Percentiles rank a stretch among this genome's conserved stretches.
These are phyloP conservation scores for Testicularia cyperi DNA, from an alignment of 1,284 basidiomycete genomes.

Conservation along the genomic window DNA sequence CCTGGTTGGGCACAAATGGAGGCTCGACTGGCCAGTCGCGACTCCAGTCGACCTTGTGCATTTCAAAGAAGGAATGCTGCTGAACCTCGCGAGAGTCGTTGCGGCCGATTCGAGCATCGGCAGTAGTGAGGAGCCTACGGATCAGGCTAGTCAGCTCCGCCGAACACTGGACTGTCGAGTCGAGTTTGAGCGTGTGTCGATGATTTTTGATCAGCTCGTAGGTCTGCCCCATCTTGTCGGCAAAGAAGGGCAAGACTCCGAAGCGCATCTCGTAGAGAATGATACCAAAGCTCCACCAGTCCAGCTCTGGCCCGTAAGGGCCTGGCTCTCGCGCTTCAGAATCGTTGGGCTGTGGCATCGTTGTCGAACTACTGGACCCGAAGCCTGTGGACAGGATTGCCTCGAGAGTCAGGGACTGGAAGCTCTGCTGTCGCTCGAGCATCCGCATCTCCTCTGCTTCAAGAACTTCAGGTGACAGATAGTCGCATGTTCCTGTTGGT, in stretches of 20 bases:
- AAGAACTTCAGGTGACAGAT: slow-evolving; percentile 58
- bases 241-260: slow-evolving; percentile 54
- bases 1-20: slow-evolving; percentile 52
- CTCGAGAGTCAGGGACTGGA: slow-evolving; percentile 16
- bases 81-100: slow-evolving; percentile 38
- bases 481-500: slow-evolving; percentile 57
- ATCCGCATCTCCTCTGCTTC: slow-evolving; percentile 47
- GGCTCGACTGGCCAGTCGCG: slow-evolving; percentile 29
- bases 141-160: slow-evolving; percentile 27
- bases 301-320: slow-evolving; percentile 55
- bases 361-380: not conserved
- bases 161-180: slow-evolving; percentile 23
- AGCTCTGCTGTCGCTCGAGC: slow-evolving; percentile 22
- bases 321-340: slow-evolving; percentile 37
- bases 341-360: not conserved
- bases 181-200: slow-evolving; percentile 27
- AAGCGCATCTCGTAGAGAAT: slow-evolving; percentile 58
- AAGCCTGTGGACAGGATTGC: slow-evolving; percentile 9
- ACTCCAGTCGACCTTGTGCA: slow-evolving; percentile 43
- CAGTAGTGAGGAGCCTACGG: slow-evolving; percentile 24
- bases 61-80: slow-evolving; percentile 35
- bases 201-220: slow-evolving; percentile 55
- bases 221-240: slow-evolving; percentile 49
- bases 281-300: slow-evolving; percentile 59
- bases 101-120: slow-evolving; percentile 38